Evolutionary conservation across 31 red algal genomes (phyloP).

Genomic region (Endocladia muricata): DNA sequence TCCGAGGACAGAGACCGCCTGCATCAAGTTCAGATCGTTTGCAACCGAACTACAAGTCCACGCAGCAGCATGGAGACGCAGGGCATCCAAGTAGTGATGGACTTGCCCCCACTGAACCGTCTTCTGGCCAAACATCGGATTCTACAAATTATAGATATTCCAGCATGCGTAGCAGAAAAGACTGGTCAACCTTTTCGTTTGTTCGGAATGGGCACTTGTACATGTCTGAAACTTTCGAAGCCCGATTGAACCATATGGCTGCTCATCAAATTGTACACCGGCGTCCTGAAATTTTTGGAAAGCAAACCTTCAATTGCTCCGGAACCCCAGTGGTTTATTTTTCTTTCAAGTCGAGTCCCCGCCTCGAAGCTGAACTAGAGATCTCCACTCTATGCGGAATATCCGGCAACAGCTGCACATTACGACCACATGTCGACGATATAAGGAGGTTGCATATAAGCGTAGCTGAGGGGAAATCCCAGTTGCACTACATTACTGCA

Average conservation of each 20-base stretch:
- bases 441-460: not conserved
- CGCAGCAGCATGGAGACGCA: not conserved
- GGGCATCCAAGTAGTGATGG: not conserved
- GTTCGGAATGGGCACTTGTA: constrained; percentile 3
- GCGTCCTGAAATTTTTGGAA: not conserved
- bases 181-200: not conserved
- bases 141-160: not conserved
- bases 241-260: not conserved
- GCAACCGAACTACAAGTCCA: too few relatives aligned
- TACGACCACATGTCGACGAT: not conserved
- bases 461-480: not conserved
- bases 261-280: not conserved
- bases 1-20: too few relatives aligned
- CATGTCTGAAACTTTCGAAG: constrained; percentile 11
- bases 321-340: not conserved
- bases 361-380: not conserved
- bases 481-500: not conserved
- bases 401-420: not conserved
- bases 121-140: not conserved
- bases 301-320: too few relatives aligned
- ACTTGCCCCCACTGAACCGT: not conserved
- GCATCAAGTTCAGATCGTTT: too few relatives aligned
- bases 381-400: not conserved
- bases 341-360: not conserved
- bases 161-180: not conserved